Evolutionary conservation across 1,284 basidiomycete genomes (phyloP), one percentile per base, ranked within the genome.

Genomic region (Bjerkandera adusta): DNA sequence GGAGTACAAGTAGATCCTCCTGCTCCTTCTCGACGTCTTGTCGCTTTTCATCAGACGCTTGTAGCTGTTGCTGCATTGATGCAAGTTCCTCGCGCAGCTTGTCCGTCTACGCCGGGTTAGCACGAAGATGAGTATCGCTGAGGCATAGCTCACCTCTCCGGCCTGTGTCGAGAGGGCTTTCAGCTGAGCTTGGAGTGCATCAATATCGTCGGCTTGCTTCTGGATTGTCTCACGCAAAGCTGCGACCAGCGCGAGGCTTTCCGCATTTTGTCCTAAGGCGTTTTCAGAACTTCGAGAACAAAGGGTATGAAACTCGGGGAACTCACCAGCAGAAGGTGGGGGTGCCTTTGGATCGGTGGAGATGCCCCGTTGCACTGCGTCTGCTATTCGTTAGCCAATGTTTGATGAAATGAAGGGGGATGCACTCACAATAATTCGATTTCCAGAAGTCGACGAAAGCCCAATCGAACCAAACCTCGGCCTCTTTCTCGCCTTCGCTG

Each of bases 391-490:
- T 35, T 36, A 22, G 15, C 13, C 13, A 37, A 29, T 33, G 32
- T 24, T 46, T 34, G 26, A 49, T 43, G 20, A 33, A 34, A 43
- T 36, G 29, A 34, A 11, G 29, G 33, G 36, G 38, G 34, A 29
- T 29, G 22, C 2, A 72, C 90, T 62, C 57, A 95, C 94, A 91
- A 59, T 93, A 96, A 62, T 96, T 94, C 44, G 92, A 92, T 69
- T 98, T 97, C 88, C 93, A 95, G 64, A 98, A 99, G 66, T 99
- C 96, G n/a, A 97, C 85, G 68, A 98, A 99, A 2, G 85, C 80
- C 92, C 94, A 98, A 63, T 98, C 94, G 62, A 99, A 92, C 96
- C 95, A 99, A 26, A 97, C 73, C 63, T 95, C 95, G n/a, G 81
- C 81, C 55, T 90, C 88, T 52, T 79, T 79, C 42, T 77, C 67